A percentile compares a stretch with the other conserved stretches of the same genome.
phyloP scores from a whole-genome alignment of 2,329 filamentous ascomycete species.

The Calonectria pseudoturangicola region DNA sequence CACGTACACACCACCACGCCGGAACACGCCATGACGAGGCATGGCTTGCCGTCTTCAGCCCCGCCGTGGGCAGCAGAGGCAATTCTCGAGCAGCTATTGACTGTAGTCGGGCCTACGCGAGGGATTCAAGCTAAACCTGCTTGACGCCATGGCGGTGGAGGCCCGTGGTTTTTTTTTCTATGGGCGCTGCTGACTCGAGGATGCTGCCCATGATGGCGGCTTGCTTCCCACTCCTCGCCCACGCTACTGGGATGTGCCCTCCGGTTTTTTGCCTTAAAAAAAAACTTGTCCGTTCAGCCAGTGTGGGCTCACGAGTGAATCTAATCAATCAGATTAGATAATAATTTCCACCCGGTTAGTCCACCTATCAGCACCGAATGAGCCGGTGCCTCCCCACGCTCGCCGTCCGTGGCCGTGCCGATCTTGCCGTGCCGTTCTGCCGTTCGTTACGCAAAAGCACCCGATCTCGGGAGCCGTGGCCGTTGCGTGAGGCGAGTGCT shows the following conservation, averaged over 20 bases:
- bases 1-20: neutral
- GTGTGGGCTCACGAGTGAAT: conserved; percentile 15
- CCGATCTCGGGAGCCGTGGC: conserved; percentile 18
- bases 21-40: neutral
- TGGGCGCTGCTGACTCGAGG: neutral
- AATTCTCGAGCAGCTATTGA: neutral
- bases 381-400: conserved; percentile 16
- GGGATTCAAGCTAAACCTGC: neutral
- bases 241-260: neutral
- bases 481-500: neutral
- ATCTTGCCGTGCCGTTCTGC: conserved; percentile 27
- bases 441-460: conserved; percentile 9
- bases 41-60: neutral
- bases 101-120: neutral
- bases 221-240: neutral
- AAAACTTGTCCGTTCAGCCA: neutral
- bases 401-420: conserved; percentile 15
- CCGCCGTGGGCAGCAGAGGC: neutral
- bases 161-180: neutral
- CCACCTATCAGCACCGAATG: conserved; percentile 17
- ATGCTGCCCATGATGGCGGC: neutral
- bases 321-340: conserved; percentile 30
- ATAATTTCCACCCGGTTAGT: conserved; percentile 9
- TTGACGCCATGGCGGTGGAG: neutral
- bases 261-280: conserved; percentile 19